phyloP scores from a whole-genome alignment of 2,329 filamentous ascomycete species.

The Epichloe glyceriae region DNA sequence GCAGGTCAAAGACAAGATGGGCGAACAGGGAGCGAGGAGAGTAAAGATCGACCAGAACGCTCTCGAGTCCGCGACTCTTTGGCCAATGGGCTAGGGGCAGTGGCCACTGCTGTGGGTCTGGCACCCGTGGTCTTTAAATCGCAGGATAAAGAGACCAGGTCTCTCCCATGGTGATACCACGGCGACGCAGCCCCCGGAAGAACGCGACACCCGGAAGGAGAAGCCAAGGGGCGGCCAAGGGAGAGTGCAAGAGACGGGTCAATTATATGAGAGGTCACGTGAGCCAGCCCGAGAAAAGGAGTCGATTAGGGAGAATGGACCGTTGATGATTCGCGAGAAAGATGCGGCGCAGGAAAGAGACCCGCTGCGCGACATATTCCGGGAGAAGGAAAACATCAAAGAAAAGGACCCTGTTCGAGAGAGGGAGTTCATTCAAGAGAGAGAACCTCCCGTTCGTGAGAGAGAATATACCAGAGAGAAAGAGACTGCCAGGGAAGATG shows the following conservation, averaged over 20 bases:
- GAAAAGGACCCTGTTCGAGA: constrained; percentile 9
- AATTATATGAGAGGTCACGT: constrained; percentile 4
- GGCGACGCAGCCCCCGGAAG: constrained; percentile 21
- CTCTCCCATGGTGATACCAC: constrained; percentile 12
- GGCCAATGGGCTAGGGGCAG: constrained; percentile 32
- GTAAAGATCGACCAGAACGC: constrained; percentile 23
- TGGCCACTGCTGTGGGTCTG: constrained; percentile 35
- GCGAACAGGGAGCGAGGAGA: constrained; percentile 17
- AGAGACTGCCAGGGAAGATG: background rate
- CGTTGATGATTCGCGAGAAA: constrained; percentile 2
- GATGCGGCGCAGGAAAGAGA: background rate
- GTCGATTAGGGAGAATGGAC: background rate
- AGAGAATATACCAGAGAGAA: constrained; percentile 24
- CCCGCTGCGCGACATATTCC: background rate
- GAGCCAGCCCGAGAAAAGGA: constrained; percentile 1
- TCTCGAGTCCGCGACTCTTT: constrained; percentile 35
- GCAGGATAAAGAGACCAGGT: constrained; percentile 25
- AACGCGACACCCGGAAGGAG: constrained; percentile 13
- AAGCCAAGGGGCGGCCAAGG: constrained; percentile 10
- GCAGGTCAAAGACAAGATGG: constrained; percentile 19
- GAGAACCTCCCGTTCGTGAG: constrained; percentile 17
- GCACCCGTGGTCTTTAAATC: constrained; percentile 22
- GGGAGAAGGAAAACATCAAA: constrained; percentile 7
- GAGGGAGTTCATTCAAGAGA: constrained; percentile 6
- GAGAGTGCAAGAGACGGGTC: constrained; percentile 8